Base-by-base conservation (phyloP, 768 basidiomycete genomes). In the Boletus subparvulus region DNA sequence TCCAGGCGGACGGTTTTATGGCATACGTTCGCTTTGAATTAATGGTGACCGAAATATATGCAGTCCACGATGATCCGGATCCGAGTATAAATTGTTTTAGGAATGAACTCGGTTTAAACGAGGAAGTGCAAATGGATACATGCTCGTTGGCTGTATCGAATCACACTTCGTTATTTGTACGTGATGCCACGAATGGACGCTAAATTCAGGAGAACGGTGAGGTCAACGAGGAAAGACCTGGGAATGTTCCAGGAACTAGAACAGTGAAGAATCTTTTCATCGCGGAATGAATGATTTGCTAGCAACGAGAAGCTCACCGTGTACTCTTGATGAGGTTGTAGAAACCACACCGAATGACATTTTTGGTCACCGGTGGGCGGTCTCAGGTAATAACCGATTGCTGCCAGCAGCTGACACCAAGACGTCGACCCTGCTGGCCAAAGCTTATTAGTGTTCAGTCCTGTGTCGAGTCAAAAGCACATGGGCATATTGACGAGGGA, bases 121-220 rank as follows among this genome's bases (percentile, higher is more conserved):
- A 64, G 56, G 42, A 59, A 47, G 43, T 47, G 61, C 24, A 37
- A 56, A 61, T 49, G 55, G 63, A 60, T 55, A 52, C 44, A 60
- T 58, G 50, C 45, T 48, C 36, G 48, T 43, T 30, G 45, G 28
- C 21, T 24, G 44, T 19, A 24, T 45, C 37, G n/a, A 39, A 10
- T 58, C 32, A 54, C 35, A 33, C 53, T 40, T 52, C 16, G 69
- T 56, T 55, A 65, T 63, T 55, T 58, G 64, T 69, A 69, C 68
- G 68, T 71, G 61, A 69, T 67, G 32, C 11, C n/a, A 35, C 40
- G 30, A 54, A 65, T 54, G 58, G 8, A 43, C 37, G 54, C 43
- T 52, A 67, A 68, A 65, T 65, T 61, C 61, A 68, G 66, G 63
- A 62, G 65, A 55, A 52, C 5, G 19, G 54, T 64, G 67, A 61